Evolutionary conservation across 495 filamentous ascomycete genomes (phyloP).

Genomic region (Mytilinidion resinicola): DNA sequence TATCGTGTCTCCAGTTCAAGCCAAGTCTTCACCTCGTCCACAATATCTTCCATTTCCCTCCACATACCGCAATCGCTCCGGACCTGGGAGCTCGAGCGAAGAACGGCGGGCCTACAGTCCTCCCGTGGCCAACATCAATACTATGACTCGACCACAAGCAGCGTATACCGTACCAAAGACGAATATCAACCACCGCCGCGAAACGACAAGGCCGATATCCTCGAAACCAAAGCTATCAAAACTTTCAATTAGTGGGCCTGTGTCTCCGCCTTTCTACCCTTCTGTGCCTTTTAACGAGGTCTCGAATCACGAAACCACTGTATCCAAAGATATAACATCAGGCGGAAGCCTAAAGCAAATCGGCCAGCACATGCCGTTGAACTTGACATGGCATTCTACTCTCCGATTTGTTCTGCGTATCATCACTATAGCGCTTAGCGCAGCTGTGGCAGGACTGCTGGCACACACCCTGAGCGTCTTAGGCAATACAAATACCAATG

Average conservation of each 20-base stretch:
- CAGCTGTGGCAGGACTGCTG: not conserved
- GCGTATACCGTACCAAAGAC: not conserved
- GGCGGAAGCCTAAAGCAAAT: not conserved
- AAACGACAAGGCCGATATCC: not conserved
- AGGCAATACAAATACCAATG: not conserved
- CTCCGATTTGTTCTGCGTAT: not conserved
- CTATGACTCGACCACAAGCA: not conserved
- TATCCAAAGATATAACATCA: too few relatives aligned
- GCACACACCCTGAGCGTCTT: not conserved
- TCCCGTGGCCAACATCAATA: not conserved
- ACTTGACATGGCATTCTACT: not conserved
- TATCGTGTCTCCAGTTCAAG: not conserved
- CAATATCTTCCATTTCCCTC: not conserved
- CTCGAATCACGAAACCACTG: not conserved
- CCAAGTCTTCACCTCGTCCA: not conserved
- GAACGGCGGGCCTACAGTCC: not conserved
- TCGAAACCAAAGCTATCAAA: not conserved
- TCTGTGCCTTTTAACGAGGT: not conserved
- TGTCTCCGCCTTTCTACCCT: not conserved
- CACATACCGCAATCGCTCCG: not conserved
- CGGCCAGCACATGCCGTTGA: not conserved
- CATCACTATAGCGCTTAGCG: not conserved
- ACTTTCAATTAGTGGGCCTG: not conserved
- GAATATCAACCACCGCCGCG: not conserved
- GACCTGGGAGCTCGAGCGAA: not conserved